Evolutionary conservation across 768 basidiomycete species (phyloP), one percentile per base, ranked within the genome.

Genomic region (Ramaria rubella): DNA sequence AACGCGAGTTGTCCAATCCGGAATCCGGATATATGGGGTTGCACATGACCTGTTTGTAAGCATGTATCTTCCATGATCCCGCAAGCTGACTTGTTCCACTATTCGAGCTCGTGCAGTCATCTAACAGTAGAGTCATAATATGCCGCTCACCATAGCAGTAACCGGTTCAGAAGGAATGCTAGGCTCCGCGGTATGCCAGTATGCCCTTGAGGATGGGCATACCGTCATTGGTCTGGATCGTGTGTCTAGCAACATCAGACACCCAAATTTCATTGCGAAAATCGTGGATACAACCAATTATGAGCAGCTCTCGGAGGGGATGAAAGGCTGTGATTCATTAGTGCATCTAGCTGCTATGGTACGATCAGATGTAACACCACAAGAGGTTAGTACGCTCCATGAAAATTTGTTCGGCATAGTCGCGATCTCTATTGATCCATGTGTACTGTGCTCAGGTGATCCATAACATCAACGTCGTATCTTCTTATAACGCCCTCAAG

Each of bases 401-500:
- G n/a, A n/a, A n/a, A n/a, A n/a, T n/a, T n/a, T 38, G 36, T 11
- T n/a, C 36, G n/a, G 11, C n/a, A 38, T n/a, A 11, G n/a, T 38
- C 11, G 36, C n/a, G 36, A 38, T 38, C 36, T 11, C 11, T 11
- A 11, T 11, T 11, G 36, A 38, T 38, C n/a, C n/a, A 38, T n/a
- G 11, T 11, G n/a, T 11, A 38, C 36, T 38, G 36, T n/a, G 11
- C n/a, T 38, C 36, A 48, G 46, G n/a, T 27, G 4, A 48, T 48
- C 17, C 46, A 48, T n/a, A 48, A 48, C 60, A 85, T 83, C 52
- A 86, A 86, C 61, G 83, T 85, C 12, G 77, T 84, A 14, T 74
- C 83, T 43, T 82, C 82, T n/a, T 86, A 83, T 81, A 86, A 86
- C 63, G 71, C 84, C 51, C 70, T 86, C 44, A 78, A 81, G n/a